Percentiles rank a stretch among this genome's conserved stretches.
Conservation (phyloP, 2,329 filamentous ascomycete genomes). For the Furcasterigmium furcatum region DNA sequence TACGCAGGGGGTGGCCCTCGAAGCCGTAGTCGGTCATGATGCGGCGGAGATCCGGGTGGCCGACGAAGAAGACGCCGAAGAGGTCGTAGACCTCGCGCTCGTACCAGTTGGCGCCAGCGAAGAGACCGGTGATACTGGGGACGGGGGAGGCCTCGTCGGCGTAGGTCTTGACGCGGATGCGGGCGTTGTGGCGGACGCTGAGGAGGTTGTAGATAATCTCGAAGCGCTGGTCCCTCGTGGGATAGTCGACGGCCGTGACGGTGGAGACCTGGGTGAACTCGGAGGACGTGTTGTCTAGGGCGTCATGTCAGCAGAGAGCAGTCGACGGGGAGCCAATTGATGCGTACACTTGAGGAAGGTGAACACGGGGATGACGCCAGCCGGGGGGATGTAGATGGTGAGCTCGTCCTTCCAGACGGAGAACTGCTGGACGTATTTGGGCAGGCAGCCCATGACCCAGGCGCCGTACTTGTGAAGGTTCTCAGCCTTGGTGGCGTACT, state of each 20-base stretch:
- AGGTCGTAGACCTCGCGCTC: constrained; percentile 97
- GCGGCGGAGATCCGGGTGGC: constrained; percentile 89
- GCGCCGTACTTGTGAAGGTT: constrained; percentile 91
- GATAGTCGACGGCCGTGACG: constrained; percentile 94
- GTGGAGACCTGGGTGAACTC: constrained; percentile 93
- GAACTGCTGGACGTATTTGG: constrained; percentile 98
- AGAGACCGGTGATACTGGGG: constrained; percentile 80
- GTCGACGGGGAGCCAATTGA: constrained; percentile 1
- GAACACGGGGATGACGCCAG: constrained; percentile 87
- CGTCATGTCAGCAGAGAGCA: background rate
- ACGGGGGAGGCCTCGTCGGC: constrained; percentile 94
- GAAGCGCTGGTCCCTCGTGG: constrained; percentile 91
- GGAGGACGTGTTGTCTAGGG: constrained; percentile 83
- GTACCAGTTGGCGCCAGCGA: constrained; percentile 97
- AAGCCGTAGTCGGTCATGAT: constrained; percentile 99
- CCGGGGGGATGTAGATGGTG: constrained; percentile 85
- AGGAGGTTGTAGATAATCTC: constrained; percentile 98
- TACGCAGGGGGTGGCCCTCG: constrained; percentile 93
- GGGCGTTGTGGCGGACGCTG: constrained; percentile 91
- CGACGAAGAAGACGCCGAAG: constrained; percentile 95
- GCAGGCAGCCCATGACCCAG: constrained; percentile 93
- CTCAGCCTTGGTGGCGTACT: constrained; percentile 83
- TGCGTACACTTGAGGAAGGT: constrained; percentile 77
- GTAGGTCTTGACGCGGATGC: constrained; percentile 98
- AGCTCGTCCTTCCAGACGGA: constrained; percentile 99